A percentile compares a stretch with the other conserved stretches of the same genome.
phyloP scores from a whole-genome alignment of 371 early-diverging fungal genomes.

The Rhizopus stolonifer region DNA sequence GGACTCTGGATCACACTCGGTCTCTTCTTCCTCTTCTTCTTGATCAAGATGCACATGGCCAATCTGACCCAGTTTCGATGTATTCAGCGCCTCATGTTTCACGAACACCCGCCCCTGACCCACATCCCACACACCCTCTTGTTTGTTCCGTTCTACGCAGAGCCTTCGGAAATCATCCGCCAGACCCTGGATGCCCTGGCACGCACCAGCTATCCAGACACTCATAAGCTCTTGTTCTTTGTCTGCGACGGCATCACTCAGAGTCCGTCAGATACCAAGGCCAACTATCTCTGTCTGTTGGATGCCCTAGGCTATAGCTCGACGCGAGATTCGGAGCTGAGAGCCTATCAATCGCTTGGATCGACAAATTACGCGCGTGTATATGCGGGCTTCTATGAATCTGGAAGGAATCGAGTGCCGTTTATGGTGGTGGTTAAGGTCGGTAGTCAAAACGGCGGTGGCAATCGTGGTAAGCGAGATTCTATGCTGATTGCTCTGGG shows the following conservation, averaged over 20 bases:
- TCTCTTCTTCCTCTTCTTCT: constrained; percentile 33
- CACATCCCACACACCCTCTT: constrained; percentile 33
- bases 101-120: neutral
- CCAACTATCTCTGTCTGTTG: constrained; percentile 37
- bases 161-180: constrained; percentile 37
- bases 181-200: constrained; percentile 56
- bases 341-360: constrained; percentile 45
- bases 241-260: constrained; percentile 47
- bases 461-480: constrained; percentile 51
- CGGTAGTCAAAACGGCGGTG: constrained; percentile 24
- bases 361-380: constrained; percentile 46
- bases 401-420: constrained; percentile 47
- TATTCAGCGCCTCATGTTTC: constrained; percentile 28
- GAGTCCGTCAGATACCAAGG: constrained; percentile 27
- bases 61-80: constrained; percentile 37
- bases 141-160: constrained; percentile 46
- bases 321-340: constrained; percentile 36
- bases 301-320: constrained; percentile 46
- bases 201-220: constrained; percentile 45
- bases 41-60: constrained; percentile 47
- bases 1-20: constrained; percentile 51
- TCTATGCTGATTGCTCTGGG: constrained; percentile 39
- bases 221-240: constrained; percentile 48
- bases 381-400: constrained; percentile 48
- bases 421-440: constrained; percentile 46